Base-by-base conservation (phyloP, 257 asterid genomes). In the Jacaranda copaia region DNA sequence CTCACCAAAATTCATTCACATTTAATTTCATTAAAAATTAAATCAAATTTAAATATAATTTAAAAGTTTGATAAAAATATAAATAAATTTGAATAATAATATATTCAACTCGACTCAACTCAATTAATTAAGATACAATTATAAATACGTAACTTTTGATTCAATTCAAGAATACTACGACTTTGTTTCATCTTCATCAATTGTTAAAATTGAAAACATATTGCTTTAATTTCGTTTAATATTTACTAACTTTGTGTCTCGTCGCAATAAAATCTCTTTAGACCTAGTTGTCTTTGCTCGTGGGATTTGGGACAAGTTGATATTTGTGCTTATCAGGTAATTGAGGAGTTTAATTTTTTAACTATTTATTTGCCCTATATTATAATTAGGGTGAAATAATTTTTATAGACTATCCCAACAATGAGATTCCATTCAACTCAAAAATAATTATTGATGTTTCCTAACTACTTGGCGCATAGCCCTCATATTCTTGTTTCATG, bases 391-490 rank as follows among this genome's bases (percentile, higher is more conserved):
- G 79, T 75, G 65, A 52, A 62, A 65, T 75, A 20, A 53, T 65
- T 53, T 16, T 18, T n/a, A 11, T 5, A 25, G 68, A 66, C 51
- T 43, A 55, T 77, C 42, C 11, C 49, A 76, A 77, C 62, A 46
- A 32, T 77, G 16, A 77, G 36, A 59, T 58, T 59, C 81, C 64
- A 68, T 45, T 68, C 70, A 58, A 46, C 45, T 58, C 38, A 62
- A 62, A 60, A 57, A 70, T 39, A 70, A 77, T 70, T 11, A 62
- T 70, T 78, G 81, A 78, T 78, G 81, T 78, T 62, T 52, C 81
- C 81, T 62, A 78, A 62, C 81, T 60, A 70, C 81, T 61, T 38
- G 40, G 25, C 73, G 51, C 77, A 70, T 49, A 51, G 56, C 19
- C 56, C 3, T 57, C 8, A 76, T 65, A 25, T 66, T 64, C 40